Percentiles rank a stretch among this genome's conserved stretches.
These are phyloP conservation scores for Populus davidiana DNA, from an alignment of 345 rosid genomes.

Conservation along the genomic window DNA sequence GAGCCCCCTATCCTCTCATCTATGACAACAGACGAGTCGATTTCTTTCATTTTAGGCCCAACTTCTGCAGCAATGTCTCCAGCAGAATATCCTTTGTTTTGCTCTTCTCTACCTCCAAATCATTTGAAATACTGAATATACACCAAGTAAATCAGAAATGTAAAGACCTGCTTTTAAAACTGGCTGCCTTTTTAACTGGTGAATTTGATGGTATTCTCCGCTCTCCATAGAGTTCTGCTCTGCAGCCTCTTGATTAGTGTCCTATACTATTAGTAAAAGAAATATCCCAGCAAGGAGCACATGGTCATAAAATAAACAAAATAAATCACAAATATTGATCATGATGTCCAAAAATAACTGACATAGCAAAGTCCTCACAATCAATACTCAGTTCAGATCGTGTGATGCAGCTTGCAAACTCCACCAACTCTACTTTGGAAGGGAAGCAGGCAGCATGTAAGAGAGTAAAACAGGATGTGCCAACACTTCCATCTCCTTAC, in stretches of 20 bases:
- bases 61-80: neutral
- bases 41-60: neutral
- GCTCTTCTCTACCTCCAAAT: slow-evolving; percentile 1
- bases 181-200: neutral
- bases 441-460: too few species aligned
- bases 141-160: neutral
- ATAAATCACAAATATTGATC: neutral
- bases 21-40: neutral
- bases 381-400: neutral
- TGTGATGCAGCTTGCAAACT: too few species aligned
- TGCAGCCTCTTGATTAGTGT: neutral
- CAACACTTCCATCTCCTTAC: too few species aligned
- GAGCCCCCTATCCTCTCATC: neutral
- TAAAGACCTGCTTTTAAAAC: neutral
- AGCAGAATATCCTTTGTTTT: neutral
- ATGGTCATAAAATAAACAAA: neutral
- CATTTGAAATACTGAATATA: neutral
- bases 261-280: neutral
- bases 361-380: neutral
- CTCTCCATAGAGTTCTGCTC: neutral
- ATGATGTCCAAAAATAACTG: too few species aligned
- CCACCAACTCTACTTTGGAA: too few species aligned
- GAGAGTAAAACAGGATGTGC: too few species aligned
- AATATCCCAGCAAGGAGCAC: neutral
- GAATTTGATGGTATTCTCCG: neutral